Conservation (phyloP, 1,139 yeast genomes). For the Candida sp. region DNA sequence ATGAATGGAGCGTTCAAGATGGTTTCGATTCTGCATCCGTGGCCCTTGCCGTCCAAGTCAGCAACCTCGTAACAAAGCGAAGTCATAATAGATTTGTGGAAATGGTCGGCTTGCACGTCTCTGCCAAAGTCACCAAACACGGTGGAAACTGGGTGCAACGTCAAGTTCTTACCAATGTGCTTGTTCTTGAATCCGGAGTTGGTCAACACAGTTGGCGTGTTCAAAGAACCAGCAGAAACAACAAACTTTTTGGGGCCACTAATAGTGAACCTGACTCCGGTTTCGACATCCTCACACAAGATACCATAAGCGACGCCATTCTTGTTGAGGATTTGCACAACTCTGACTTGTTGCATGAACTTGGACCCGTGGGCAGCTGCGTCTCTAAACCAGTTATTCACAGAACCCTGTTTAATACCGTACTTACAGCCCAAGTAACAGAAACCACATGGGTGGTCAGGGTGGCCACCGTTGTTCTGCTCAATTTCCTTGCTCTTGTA, state of each 20-base stretch:
- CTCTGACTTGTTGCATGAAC: conserved; percentile 54
- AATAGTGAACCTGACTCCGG: conserved; percentile 37
- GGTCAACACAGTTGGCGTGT: conserved; percentile 55
- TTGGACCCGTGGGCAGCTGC: conserved; percentile 54
- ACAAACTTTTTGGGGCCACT: conserved; percentile 52
- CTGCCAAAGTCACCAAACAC: conserved; percentile 48
- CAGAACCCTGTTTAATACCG: conserved; percentile 61
- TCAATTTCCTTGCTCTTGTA: conserved; percentile 44
- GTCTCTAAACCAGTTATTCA: conserved; percentile 55
- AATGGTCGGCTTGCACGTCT: conserved; percentile 38
- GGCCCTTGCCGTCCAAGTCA: conserved; percentile 58
- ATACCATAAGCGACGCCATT: conserved; percentile 53
- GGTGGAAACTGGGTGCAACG: conserved; percentile 55
- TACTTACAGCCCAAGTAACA: conserved; percentile 58
- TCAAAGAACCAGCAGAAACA: conserved; percentile 54
- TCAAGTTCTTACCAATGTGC: conserved; percentile 57
- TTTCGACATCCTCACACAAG: conserved; percentile 32
- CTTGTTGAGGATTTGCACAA: conserved; percentile 40
- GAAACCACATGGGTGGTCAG: conserved; percentile 52
- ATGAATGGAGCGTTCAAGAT: conserved; percentile 51
- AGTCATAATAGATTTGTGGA: conserved; percentile 53
- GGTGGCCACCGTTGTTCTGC: conserved; percentile 56
- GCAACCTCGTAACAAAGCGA: conserved; percentile 53
- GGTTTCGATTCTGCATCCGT: conserved; percentile 62
- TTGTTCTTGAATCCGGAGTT: conserved; percentile 58